Percentiles rank a stretch among this genome's conserved stretches.
phyloP scores from a whole-genome alignment of 306 rosid genomes.

The Inga laurina region DNA sequence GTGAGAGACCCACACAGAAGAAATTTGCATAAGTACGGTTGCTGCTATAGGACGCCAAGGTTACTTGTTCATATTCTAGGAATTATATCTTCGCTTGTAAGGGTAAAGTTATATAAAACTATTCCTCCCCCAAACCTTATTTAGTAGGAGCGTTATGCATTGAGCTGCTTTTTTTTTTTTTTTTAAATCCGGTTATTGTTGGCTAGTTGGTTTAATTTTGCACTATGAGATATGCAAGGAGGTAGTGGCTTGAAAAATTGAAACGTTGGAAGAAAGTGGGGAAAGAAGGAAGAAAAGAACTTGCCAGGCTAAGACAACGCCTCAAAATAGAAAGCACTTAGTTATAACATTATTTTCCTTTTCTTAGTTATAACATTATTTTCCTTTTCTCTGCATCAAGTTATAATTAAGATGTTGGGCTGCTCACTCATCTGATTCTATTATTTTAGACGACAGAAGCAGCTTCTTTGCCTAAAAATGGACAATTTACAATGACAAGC shows the following conservation, averaged over 20 bases:
- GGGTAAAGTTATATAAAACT: rapidly evolving
- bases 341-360: constrained; percentile 18
- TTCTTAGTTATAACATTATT: constrained; percentile 25
- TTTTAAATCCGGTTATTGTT: neutral
- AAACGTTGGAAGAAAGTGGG: constrained; percentile 4
- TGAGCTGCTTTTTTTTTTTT: neutral
- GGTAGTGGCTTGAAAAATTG: neutral
- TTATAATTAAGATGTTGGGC: constrained; percentile 4
- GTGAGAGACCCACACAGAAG: neutral
- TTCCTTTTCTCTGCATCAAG: neutral
- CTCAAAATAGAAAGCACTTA: constrained; percentile 39
- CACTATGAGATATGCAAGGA: neutral
- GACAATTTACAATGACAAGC: constrained; percentile 10
- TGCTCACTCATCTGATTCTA: neutral
- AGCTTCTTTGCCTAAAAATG: constrained; percentile 17
- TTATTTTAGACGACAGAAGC: neutral
- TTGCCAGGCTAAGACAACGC: constrained; percentile 15
- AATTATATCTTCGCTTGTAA: too few relatives aligned
- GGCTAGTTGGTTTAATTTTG: constrained; percentile 13
- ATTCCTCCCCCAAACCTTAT: too few relatives aligned
- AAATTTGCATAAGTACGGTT: neutral
- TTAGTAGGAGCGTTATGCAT: too few relatives aligned
- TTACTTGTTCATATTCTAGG: too few relatives aligned
- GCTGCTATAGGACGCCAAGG: rapidly evolving
- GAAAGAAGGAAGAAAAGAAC: constrained; percentile 17